Evolutionary conservation across 352 stramenopile species (phyloP).

Genomic region (Pythium scleroteichum): DNA sequence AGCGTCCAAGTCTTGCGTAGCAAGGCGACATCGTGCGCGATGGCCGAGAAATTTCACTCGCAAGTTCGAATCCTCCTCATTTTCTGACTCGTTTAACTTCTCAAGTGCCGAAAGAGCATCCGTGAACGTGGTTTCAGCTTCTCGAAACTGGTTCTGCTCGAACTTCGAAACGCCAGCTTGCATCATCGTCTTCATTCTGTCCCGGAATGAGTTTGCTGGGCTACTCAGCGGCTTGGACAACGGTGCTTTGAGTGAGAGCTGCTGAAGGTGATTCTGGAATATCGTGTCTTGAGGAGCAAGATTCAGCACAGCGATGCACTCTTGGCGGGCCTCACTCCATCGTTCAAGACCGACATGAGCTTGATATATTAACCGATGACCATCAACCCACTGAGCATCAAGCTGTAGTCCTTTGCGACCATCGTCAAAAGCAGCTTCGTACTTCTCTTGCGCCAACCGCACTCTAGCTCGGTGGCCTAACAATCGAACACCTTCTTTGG

Average conservation of each 20-base stretch:
- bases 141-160: too few relatives aligned
- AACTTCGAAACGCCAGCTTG: too few relatives aligned
- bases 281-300: neutral
- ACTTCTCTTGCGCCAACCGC: too few relatives aligned
- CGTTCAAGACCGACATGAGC: neutral
- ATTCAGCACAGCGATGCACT: neutral
- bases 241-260: too few relatives aligned
- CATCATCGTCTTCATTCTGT: too few relatives aligned
- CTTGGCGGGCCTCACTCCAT: neutral
- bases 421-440: too few relatives aligned
- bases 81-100: neutral
- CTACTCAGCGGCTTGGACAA: neutral
- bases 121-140: too few relatives aligned
- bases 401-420: neutral
- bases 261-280: too few relatives aligned
- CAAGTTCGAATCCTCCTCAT: neutral
- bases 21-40: constrained; percentile 15
- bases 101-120: too few relatives aligned
- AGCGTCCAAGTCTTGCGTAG: neutral
- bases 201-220: neutral
- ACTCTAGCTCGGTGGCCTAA: too few relatives aligned
- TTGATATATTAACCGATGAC: neutral
- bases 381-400: neutral
- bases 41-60: neutral
- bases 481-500: too few relatives aligned